Base-by-base conservation (phyloP, 2,329 filamentous ascomycete species). In the Ampelomyces quisqualis region DNA sequence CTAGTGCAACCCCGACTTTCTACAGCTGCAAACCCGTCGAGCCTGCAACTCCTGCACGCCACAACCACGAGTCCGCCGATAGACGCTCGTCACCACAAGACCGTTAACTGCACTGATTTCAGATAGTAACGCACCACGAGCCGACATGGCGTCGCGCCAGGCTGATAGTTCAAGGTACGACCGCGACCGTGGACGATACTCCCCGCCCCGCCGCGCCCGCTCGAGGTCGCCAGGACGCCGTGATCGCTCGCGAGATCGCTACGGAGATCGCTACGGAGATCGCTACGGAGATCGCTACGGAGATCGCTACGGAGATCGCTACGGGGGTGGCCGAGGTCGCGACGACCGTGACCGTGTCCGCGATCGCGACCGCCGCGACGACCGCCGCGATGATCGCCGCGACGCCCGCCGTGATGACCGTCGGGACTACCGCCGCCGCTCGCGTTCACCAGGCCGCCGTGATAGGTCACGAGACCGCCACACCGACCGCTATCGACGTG, bases 151-250 rank as follows among this genome's bases (percentile, higher is more conserved):
- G 70, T 76, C 76, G 70, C 77, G 76, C 75, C 77, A 76, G 82
- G 89, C 86, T 78, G 84, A 86, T 71, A 81, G 83, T 65, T 84
- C 82, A 74, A 85, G 81, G 73, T 80, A 62, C 53, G 62, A 66
- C 43, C 60, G 63, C 43, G 53, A 60, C 42, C 52, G 50, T 31
- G 53, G 76, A 50, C 55, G 55, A 69, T 77, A 62, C 45, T 50
- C 53, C 29, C 51, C 58, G 39, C 56, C 56, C 51, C 58, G 58
- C 53, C 55, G 58, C 40, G 47, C 49, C 38, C 77, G 79, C 60
- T 84, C 82, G 55, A 76, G 82, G 60, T 85, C 80, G 57, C 63
- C 68, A 60, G 79, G 82, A 67, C 55, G 44, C 32, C 45, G 48
- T 28, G 51, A 45, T 36, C 35, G 43, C 35, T 47, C 40, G 30